Base-by-base conservation (phyloP, 768 basidiomycete genomes). In the Boletus sp. region DNA sequence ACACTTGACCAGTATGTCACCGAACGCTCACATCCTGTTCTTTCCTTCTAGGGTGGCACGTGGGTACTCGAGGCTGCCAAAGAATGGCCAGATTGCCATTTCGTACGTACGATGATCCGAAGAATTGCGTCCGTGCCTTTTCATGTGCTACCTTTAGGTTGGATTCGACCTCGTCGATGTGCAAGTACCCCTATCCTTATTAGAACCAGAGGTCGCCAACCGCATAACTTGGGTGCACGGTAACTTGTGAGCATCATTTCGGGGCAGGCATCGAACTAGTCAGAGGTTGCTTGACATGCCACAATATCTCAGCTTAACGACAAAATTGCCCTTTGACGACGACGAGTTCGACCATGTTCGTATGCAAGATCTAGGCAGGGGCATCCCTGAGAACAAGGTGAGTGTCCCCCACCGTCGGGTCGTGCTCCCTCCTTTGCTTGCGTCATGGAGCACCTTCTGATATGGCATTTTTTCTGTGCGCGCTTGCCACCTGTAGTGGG, bases 301-400 rank as follows among this genome's bases (percentile, higher is more conserved):
- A 23, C 40, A 5, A 41, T 17, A 25, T 50, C 17, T 34, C 57
- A 90, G 88, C 67, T 70, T 91, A 61, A 87, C 88, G 44, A 88
- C 82, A 11, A 86, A 78, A 61, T 75, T 91, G 19, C 89, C 89
- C 0, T 91, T 90, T 64, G 87, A 90, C 15, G 89, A 90, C 51
- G 87, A 90, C 55, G 83, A 87, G 60, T 91, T 91, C 56, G 89
- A 91, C 67, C 82, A 87, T 66, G 82, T 91, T n/a, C 90, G 86
- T 60, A 80, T 90, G 47, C 77, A 81, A 55, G 73, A 75, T 47
- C 80, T 90, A 54, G 81, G 86, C 1, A 77, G 77, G 61, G 87
- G 81, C 15, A 81, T 90, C 30, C 87, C 87, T 7, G 89, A 90
- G 66, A 87, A 84, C 60, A 89, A 89, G 75, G 87, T 83, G 48